These are phyloP conservation scores for Sporothrix brunneoviolacea DNA, from an alignment of 2,329 filamentous ascomycete genomes.

Conservation along the genomic window DNA sequence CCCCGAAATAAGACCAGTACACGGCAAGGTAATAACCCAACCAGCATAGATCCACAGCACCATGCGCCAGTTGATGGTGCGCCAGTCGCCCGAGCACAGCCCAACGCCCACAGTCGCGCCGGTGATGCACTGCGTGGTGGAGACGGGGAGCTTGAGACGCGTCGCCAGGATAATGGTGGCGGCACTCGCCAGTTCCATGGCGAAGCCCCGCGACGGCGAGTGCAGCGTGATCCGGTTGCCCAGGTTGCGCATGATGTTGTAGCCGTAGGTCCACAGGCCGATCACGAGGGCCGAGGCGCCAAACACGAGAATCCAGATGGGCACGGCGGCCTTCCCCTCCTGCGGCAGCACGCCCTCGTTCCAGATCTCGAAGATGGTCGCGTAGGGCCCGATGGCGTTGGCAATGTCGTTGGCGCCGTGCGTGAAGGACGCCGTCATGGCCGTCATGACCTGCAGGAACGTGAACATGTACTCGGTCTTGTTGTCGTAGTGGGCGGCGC, in stretches of 20 bases:
- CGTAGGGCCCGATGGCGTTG: slow-evolving; percentile 57
- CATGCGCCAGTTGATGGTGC: slow-evolving; percentile 57
- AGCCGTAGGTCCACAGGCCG: slow-evolving; percentile 57
- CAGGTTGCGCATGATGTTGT: slow-evolving; percentile 55
- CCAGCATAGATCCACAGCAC: slow-evolving; percentile 52
- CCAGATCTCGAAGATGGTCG: slow-evolving; percentile 58
- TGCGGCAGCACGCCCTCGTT: slow-evolving; percentile 36
- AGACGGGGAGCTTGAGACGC: slow-evolving; percentile 54
- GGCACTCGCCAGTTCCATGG: slow-evolving; percentile 53
- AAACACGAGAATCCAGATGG: slow-evolving; percentile 50
- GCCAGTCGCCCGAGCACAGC: slow-evolving; percentile 51
- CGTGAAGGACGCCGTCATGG: slow-evolving; percentile 55
- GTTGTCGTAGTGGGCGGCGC: slow-evolving; percentile 55
- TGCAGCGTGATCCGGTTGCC: slow-evolving; percentile 53
- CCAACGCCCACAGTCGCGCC: slow-evolving; percentile 57
- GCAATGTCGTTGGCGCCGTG: slow-evolving; percentile 63
- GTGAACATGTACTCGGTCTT: slow-evolving; percentile 55
- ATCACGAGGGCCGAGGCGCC: slow-evolving; percentile 32
- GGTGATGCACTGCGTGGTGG: slow-evolving; percentile 59
- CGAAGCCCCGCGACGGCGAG: slow-evolving; percentile 48
- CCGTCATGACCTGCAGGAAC: slow-evolving; percentile 54
- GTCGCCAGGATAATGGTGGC: slow-evolving; percentile 59
- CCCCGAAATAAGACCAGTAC: slow-evolving; percentile 50
- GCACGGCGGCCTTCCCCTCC: slow-evolving; percentile 41
- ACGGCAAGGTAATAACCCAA: slow-evolving; percentile 56